Evolutionary conservation across 2,329 filamentous ascomycete species (phyloP).

Genomic region (Exophiala oligosperma): DNA sequence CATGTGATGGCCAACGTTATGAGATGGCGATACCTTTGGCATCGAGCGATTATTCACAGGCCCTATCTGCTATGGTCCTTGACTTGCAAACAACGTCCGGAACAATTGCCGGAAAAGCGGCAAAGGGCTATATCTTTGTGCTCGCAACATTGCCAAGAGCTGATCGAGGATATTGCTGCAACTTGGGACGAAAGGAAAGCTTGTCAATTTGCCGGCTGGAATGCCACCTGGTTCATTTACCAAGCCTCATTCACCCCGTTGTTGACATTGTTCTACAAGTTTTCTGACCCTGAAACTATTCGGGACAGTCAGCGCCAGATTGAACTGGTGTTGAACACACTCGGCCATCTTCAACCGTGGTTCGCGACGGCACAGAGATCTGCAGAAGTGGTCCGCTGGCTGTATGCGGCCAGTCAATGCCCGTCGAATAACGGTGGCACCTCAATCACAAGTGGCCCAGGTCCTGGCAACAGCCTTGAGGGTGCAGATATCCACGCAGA

Average conservation of each 20-base stretch:
- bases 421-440: constrained; percentile 19
- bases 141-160: constrained; percentile 67
- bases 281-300: constrained; percentile 41
- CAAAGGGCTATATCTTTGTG: constrained; percentile 68
- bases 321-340: constrained; percentile 43
- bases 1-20: constrained; percentile 52
- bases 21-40: constrained; percentile 80
- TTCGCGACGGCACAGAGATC: constrained; percentile 63
- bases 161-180: constrained; percentile 69
- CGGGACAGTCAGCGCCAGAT: constrained; percentile 61
- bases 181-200: constrained; percentile 59
- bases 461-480: neutral
- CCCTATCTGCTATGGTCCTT: constrained; percentile 69
- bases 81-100: constrained; percentile 52
- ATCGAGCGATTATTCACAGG: constrained; percentile 73
- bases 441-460: constrained; percentile 2
- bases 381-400: constrained; percentile 62
- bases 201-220: constrained; percentile 78
- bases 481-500: neutral
- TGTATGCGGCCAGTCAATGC: constrained; percentile 58
- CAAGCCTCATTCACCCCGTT: constrained; percentile 78
- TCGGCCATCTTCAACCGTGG: constrained; percentile 61
- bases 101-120: constrained; percentile 60
- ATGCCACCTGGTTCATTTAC: constrained; percentile 79
- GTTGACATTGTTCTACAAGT: constrained; percentile 71